Percentiles rank a stretch among this genome's conserved stretches.
phyloP scores from a whole-genome alignment of 2,329 filamentous ascomycete species.

The Colletotrichum australisinense region DNA sequence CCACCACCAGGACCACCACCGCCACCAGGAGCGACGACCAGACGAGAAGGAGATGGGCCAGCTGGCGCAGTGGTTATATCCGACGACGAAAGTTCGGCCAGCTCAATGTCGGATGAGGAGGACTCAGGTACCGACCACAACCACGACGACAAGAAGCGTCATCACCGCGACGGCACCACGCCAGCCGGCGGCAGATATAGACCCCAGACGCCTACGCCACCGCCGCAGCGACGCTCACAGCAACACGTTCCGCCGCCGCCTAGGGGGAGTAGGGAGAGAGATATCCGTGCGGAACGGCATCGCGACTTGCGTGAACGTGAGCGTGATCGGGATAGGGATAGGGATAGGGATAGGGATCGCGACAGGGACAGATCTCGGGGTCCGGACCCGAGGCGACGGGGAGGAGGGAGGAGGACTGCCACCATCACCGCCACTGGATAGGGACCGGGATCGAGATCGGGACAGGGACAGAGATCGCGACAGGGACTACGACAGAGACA shows the following conservation, averaged over 20 bases:
- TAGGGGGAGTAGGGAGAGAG: slow-evolving; percentile 18
- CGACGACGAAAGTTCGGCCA: slow-evolving; percentile 8
- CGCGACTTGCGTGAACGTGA: slow-evolving; percentile 18
- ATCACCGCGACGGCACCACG: background rate
- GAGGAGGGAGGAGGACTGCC: background rate
- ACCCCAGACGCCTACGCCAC: slow-evolving; percentile 24
- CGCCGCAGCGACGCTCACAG: slow-evolving; percentile 14
- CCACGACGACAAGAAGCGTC: background rate
- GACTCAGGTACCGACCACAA: background rate
- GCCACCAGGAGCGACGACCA: background rate
- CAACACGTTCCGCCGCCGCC: slow-evolving; percentile 8
- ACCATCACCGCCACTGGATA: background rate
- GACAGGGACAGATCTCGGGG: slow-evolving; percentile 17
- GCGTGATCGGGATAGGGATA: background rate
- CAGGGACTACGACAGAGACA: slow-evolving; percentile 35
- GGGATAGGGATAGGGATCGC: slow-evolving; percentile 3
- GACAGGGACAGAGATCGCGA: slow-evolving; percentile 30
- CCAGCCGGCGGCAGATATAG: slow-evolving; percentile 19
- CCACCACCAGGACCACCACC: no score
- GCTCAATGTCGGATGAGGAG: slow-evolving; percentile 32
- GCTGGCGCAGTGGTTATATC: background rate
- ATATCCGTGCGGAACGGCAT: slow-evolving; percentile 8
- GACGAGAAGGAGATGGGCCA: slow-evolving; percentile 5
- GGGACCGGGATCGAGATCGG: slow-evolving; percentile 22
- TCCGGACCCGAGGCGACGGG: slow-evolving; percentile 25